A percentile compares a stretch with the other conserved stretches of the same genome.
phyloP scores from a whole-genome alignment of 305 asterid genomes.

The Plantago coronopus region DNA sequence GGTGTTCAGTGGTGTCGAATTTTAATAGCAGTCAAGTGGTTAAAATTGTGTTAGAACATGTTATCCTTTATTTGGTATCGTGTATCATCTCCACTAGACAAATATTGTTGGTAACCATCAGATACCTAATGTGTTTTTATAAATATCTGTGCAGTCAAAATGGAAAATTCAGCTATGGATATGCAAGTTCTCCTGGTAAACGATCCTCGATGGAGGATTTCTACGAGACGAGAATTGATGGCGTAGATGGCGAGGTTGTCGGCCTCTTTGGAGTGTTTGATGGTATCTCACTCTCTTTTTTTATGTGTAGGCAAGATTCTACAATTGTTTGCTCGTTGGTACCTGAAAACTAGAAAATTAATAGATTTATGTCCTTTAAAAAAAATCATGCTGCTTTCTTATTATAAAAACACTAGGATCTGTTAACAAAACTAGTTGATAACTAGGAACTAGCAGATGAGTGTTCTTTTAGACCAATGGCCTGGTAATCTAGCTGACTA shows the following conservation, averaged over 20 bases:
- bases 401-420: too few species aligned
- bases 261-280: slow-evolving; percentile 76
- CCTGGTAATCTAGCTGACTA: too few species aligned
- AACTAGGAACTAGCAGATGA: too few species aligned
- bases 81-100: too few species aligned
- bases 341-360: too few species aligned
- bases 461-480: too few species aligned
- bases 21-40: neutral
- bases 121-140: neutral
- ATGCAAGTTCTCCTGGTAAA: slow-evolving; percentile 93
- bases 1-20: neutral
- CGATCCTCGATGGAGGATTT: slow-evolving; percentile 98
- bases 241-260: slow-evolving; percentile 87
- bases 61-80: too few species aligned
- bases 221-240: slow-evolving; percentile 95
- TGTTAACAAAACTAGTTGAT: too few species aligned
- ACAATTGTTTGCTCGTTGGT: neutral
- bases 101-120: neutral
- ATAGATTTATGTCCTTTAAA: too few species aligned
- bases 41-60: too few species aligned
- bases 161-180: slow-evolving; percentile 93
- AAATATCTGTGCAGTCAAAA: slow-evolving; percentile 25
- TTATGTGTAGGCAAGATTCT: slow-evolving; percentile 5
- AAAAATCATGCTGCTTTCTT: too few species aligned
- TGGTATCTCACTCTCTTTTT: slow-evolving; percentile 14